These are phyloP conservation scores for Magnaporthiopsis rhizophila DNA, from an alignment of 2,329 filamentous ascomycete genomes.

Conservation along the genomic window DNA sequence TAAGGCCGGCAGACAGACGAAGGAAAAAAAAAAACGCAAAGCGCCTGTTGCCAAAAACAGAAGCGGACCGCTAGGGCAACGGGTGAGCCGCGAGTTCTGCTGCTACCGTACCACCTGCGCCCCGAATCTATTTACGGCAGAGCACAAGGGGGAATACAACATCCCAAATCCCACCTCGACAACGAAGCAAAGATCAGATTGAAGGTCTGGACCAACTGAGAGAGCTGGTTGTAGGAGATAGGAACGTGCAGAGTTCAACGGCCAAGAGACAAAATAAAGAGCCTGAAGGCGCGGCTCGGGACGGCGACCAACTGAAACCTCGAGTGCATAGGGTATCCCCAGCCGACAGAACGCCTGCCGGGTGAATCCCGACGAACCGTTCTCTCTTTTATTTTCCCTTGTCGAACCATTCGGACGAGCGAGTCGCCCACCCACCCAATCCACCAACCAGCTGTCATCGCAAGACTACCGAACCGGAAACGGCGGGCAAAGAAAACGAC, in stretches of 20 bases:
- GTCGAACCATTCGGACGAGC: background rate
- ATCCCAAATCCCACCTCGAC: background rate
- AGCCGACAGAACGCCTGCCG: background rate
- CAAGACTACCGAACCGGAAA: background rate
- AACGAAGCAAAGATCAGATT: background rate
- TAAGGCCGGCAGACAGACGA: background rate
- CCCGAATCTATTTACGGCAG: background rate
- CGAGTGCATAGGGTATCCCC: background rate
- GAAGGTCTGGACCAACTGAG: background rate
- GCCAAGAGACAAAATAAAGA: background rate
- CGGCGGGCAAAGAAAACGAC: background rate
- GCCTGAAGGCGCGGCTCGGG: background rate
- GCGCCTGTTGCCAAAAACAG: background rate
- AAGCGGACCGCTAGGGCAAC: background rate
- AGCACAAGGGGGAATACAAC: background rate
- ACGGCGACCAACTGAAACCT: background rate
- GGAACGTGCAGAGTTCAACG: background rate
- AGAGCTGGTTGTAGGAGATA: background rate
- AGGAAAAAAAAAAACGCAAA: background rate
- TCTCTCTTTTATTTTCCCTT: background rate
- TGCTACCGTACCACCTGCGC: background rate
- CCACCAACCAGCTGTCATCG: background rate
- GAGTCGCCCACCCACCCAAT: background rate
- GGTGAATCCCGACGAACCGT: background rate
- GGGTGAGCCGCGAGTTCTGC: no score